These are phyloP conservation scores for Candida sp. DNA, from an alignment of 1,139 yeast genomes.

Conservation along the genomic window DNA sequence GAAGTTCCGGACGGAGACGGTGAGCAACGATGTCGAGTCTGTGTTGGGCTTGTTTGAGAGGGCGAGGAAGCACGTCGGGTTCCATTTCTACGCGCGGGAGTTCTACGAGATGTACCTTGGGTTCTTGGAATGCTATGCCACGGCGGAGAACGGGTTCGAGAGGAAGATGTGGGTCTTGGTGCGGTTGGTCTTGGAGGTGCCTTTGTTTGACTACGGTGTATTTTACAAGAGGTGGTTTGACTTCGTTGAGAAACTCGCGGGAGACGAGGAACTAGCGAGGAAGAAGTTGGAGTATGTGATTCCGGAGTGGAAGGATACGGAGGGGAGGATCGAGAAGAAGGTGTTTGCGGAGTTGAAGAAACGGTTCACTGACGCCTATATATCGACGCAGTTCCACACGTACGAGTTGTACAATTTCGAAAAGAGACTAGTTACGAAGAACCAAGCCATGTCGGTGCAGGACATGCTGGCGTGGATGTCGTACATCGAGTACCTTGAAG, in stretches of 20 bases:
- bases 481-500: slow-evolving; percentile 62
- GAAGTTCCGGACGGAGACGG: slow-evolving; percentile 53
- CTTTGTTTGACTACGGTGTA: slow-evolving; percentile 76
- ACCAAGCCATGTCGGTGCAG: slow-evolving; percentile 46
- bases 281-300: slow-evolving; percentile 21
- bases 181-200: slow-evolving; percentile 68
- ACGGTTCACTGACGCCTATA: slow-evolving; percentile 54
- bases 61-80: slow-evolving; percentile 70
- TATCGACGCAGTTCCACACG: slow-evolving; percentile 63
- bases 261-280: slow-evolving; percentile 24
- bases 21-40: slow-evolving; percentile 30
- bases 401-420: slow-evolving; percentile 71
- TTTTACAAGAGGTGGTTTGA: slow-evolving; percentile 46
- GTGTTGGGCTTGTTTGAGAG: slow-evolving; percentile 56
- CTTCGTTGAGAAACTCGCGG: slow-evolving; percentile 38
- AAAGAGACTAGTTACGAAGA: slow-evolving; percentile 54
- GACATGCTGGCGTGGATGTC: slow-evolving; percentile 63
- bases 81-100: slow-evolving; percentile 72
- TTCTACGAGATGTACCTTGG: slow-evolving; percentile 77
- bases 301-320: slow-evolving; percentile 19
- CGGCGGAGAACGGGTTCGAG: slow-evolving; percentile 34
- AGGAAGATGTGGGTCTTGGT: slow-evolving; percentile 51
- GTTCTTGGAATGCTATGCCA: slow-evolving; percentile 45
- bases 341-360: slow-evolving; percentile 43
- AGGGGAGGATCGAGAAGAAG: slow-evolving; percentile 20